Evolutionary conservation across 495 filamentous ascomycete species (phyloP).

Genomic region (Podospora bellae-mahoneyi): DNA sequence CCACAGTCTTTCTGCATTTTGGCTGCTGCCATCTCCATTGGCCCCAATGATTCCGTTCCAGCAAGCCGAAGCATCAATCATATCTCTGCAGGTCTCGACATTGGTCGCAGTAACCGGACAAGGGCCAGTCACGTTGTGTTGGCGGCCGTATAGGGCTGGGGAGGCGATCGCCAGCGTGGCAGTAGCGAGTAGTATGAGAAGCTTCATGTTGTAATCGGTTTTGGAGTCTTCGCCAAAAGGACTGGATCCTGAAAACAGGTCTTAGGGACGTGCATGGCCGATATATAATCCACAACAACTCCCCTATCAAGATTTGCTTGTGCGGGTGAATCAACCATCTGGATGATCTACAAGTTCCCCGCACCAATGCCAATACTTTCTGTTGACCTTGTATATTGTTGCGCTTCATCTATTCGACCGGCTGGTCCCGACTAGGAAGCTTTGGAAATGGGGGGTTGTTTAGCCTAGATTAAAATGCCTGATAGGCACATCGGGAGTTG

Average conservation of each 20-base stretch:
- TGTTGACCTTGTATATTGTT: not conserved
- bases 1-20: not conserved
- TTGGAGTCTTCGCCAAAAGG: too few species aligned
- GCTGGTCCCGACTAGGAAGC: not conserved
- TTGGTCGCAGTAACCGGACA: slow-evolving; percentile 1
- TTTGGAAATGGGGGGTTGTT: not conserved
- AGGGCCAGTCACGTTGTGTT: not conserved
- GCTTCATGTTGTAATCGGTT: slow-evolving; percentile 3
- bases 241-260: too few species aligned
- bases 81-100: slow-evolving; percentile 9
- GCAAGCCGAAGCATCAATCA: slow-evolving; percentile 5
- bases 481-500: slow-evolving; percentile 5
- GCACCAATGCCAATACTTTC: slow-evolving; percentile 3
- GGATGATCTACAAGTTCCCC: not conserved
- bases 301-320: not conserved
- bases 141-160: not conserved
- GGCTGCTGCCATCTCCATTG: slow-evolving; percentile 8
- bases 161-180: not conserved
- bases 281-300: not conserved
- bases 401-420: not conserved
- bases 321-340: not conserved
- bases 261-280: not conserved
- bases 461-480: slow-evolving; percentile 2
- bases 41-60: slow-evolving; percentile 10
- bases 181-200: not conserved